phyloP scores from a whole-genome alignment of 345 rosid genomes.

The Eucalyptus shirleyi region DNA sequence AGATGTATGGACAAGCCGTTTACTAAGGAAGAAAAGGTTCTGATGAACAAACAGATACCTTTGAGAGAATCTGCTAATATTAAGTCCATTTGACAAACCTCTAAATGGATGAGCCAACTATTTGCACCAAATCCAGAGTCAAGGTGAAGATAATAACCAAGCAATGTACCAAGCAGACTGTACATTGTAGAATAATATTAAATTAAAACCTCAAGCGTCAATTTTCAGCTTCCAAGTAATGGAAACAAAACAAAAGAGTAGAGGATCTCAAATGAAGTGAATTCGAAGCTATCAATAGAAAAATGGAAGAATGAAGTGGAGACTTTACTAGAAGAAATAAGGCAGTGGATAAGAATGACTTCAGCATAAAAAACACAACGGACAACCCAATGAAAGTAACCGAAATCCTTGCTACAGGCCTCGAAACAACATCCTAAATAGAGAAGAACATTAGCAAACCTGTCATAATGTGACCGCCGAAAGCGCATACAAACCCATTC shows the following conservation, averaged over 20 bases:
- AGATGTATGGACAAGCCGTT: too few species aligned
- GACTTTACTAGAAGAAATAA: conserved; percentile 65
- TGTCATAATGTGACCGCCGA: background rate
- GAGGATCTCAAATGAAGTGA: too few species aligned
- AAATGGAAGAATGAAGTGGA: background rate
- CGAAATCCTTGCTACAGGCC: conserved; percentile 50
- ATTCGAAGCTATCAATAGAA: too few species aligned
- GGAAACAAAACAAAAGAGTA: too few species aligned
- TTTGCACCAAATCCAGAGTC: conserved; percentile 72
- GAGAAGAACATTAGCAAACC: background rate
- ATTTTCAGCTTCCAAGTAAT: background rate
- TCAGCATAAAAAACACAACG: conserved; percentile 40
- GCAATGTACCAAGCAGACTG: conserved; percentile 79
- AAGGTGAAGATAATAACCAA: conserved; percentile 66
- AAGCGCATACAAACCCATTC: background rate
- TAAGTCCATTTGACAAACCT: conserved; percentile 22
- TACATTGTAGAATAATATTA: background rate
- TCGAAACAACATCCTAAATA: conserved; percentile 39
- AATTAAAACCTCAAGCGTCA: background rate
- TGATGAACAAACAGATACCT: too few species aligned
- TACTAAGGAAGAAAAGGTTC: too few species aligned
- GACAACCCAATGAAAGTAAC: conserved; percentile 32
- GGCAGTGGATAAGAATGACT: conserved; percentile 52
- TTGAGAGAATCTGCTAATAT: too few species aligned
- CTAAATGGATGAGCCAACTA: conserved; percentile 80